Conservation (phyloP, 1,284 basidiomycete genomes). For the Phellopilus nigrolimitatus region DNA sequence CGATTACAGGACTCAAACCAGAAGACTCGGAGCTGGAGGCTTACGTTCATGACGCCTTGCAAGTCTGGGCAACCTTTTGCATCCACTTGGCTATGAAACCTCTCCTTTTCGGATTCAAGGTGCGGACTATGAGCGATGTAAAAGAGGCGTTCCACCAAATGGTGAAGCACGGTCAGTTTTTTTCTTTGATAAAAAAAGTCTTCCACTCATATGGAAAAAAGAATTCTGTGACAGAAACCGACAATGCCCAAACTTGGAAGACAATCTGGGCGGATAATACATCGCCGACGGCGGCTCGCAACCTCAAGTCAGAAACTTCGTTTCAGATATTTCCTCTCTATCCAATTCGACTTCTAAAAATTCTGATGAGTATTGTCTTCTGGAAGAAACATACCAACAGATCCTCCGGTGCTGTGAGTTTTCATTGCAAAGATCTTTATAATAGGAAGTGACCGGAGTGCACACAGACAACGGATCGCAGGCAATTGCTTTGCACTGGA, state of each 20-base stretch:
- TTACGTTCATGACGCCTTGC: slow-evolving; percentile 3
- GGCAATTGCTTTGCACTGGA: too few relatives aligned
- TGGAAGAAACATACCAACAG: neutral
- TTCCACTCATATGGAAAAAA: neutral
- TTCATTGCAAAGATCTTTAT: too few relatives aligned
- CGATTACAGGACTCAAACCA: neutral
- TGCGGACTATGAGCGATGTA: neutral
- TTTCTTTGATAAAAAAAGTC: neutral
- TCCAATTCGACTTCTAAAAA: neutral
- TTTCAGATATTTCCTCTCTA: neutral
- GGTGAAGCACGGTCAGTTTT: neutral
- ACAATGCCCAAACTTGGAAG: slow-evolving; percentile 1
- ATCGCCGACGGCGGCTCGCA: neutral
- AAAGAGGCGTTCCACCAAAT: slow-evolving; percentile 4
- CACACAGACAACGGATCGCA: too few relatives aligned
- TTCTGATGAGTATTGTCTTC: neutral
- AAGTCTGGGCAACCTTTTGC: neutral
- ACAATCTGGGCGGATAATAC: neutral
- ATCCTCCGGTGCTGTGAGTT: too few relatives aligned
- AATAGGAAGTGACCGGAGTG: too few relatives aligned
- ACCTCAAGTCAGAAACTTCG: neutral
- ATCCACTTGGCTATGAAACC: neutral
- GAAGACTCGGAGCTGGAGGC: neutral
- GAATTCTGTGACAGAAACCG: too few relatives aligned
- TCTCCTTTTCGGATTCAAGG: slow-evolving; percentile 1